Base-by-base conservation (phyloP, 192 early-diverging fungal species). In the Dissophora globulifera region DNA sequence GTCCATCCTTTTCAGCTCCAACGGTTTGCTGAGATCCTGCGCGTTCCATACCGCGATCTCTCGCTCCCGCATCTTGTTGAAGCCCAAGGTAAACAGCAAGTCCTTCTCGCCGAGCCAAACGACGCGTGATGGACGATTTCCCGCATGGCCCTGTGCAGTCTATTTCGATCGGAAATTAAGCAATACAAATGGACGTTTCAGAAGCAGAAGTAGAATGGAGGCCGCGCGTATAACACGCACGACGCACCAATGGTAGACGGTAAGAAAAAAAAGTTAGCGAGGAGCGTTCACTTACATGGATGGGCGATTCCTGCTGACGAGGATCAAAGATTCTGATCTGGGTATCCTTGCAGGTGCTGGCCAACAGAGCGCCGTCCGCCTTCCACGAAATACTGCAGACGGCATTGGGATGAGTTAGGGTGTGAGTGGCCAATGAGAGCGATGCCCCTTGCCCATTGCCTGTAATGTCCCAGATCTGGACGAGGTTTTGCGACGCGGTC, bases 21-120 rank as follows among this genome's bases (percentile, higher is more conserved):
- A 45, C 1, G 94, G 89, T 12, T 67, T 82, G 12, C 63, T 53
- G 25, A 92, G 68, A 22, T 88, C 83, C 29, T 91, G 83, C 3
- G 83, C 71, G 64, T 94, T 93, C 93, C 93, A 97, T 17, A 97
- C 35, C 17, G 88, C 88, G 10, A 83, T 84, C 70, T 95, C 90
- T 29, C 86, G 70, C 50, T 87, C 85, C 20, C 90, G 85, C 75
- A 85, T 84, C 67, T 84, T 89, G 58, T 87, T 87, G 64, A 90
- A 89, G 8, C 95, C 95, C 7, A 91, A 87, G 0, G 93, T 87
- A 29, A 93, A 62, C 23, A 94, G 43, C n/a, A 80, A 59, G 27
- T 88, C 81, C 49, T 79, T 85, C 45, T 89, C 86, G 25, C 88
- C 90, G 0, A 94, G 55, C 91, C 91, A 94, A 11, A 91, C 56